Conservation (phyloP, 1,139 yeast genomes). For the Petasospora fabianii region DNA sequence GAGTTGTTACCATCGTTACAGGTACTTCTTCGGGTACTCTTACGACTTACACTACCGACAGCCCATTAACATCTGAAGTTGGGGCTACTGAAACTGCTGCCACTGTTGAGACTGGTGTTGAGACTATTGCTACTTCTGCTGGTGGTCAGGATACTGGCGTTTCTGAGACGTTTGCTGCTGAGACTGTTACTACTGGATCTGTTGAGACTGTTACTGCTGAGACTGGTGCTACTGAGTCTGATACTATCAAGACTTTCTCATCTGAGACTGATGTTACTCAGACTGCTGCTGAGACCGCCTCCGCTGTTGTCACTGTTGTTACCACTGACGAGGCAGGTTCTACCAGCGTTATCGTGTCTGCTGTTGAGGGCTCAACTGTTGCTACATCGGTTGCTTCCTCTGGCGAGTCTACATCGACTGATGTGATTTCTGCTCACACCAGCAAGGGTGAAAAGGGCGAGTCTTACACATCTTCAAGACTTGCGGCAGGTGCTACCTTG, state of each 20-base stretch:
- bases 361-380: not conserved
- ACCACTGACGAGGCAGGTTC: not conserved
- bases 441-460: not conserved
- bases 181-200: not conserved
- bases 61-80: no score
- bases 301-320: not conserved
- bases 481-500: not conserved
- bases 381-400: not conserved
- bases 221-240: no score
- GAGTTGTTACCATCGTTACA: no score
- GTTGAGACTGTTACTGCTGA: not conserved
- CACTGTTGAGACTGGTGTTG: not conserved
- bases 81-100: not conserved
- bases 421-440: not conserved
- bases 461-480: not conserved
- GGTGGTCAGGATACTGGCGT: not conserved
- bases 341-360: not conserved
- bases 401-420: not conserved
- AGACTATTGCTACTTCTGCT: not conserved
- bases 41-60: no score
- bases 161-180: not conserved
- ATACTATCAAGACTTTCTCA: no score
- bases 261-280: no score
- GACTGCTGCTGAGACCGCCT: no score
- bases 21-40: no score